Evolutionary conservation across 495 filamentous ascomycete genomes (phyloP).

Genomic region (Trichoderma parareesei): DNA sequence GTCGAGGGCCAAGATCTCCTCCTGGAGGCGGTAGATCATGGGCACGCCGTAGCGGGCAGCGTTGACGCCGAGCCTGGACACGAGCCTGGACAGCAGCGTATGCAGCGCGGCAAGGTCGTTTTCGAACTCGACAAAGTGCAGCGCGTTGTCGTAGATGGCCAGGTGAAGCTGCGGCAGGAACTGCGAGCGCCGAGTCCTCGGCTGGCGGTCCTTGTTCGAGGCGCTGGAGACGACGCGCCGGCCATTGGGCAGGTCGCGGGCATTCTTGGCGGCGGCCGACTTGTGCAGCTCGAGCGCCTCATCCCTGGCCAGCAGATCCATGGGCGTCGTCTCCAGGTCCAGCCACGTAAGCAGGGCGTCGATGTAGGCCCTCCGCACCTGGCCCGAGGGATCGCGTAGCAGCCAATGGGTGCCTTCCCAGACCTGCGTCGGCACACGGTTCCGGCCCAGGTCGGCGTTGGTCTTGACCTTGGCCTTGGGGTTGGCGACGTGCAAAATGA

Average conservation of each 20-base stretch:
- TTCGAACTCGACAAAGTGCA: constrained; percentile 60
- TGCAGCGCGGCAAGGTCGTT: constrained; percentile 68
- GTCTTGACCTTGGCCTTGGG: constrained; percentile 49
- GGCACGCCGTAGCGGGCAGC: constrained; percentile 69
- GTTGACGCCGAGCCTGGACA: constrained; percentile 75
- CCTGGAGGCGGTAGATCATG: constrained; percentile 81
- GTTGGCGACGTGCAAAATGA: constrained; percentile 72
- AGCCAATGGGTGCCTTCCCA: constrained; percentile 94
- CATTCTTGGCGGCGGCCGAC: constrained; percentile 21
- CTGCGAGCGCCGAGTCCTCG: constrained; percentile 48
- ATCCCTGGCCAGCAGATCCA: constrained; percentile 54
- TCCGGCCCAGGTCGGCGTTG: constrained; percentile 57
- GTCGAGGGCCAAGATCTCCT: constrained; percentile 63
- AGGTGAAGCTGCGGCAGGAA: constrained; percentile 83
- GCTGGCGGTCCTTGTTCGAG: constrained; percentile 51
- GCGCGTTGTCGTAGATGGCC: constrained; percentile 74
- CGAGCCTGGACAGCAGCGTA: constrained; percentile 60
- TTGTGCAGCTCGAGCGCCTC: constrained; percentile 35
- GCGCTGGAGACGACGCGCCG: constrained; percentile 64
- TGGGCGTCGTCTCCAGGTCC: constrained; percentile 63
- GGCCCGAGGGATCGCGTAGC: constrained; percentile 63
- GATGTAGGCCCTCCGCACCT: constrained; percentile 73
- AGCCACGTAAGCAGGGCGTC: constrained; percentile 79
- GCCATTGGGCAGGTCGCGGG: constrained; percentile 24
- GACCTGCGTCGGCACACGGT: constrained; percentile 62